A percentile compares a stretch with the other conserved stretches of the same genome.
phyloP scores from a whole-genome alignment of 768 basidiomycete species.

The Boletus sp. region DNA sequence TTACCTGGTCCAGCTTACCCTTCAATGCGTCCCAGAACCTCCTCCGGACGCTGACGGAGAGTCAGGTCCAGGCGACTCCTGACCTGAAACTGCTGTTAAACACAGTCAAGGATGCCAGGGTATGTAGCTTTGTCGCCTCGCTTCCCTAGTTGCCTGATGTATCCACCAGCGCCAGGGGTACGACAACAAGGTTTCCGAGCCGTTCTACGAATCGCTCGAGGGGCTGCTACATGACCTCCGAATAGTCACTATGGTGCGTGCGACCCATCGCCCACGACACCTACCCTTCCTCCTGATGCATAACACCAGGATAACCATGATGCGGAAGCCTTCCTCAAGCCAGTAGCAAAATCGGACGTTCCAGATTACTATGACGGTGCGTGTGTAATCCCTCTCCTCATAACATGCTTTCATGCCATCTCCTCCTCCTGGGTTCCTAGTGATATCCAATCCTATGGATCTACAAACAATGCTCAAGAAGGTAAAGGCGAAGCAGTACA shows the following conservation, averaged over 20 bases:
- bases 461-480: constrained; percentile 89
- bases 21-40: constrained; percentile 61
- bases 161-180: constrained; percentile 42
- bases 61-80: constrained; percentile 60
- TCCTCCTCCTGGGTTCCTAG: constrained; percentile 40
- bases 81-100: constrained; percentile 82
- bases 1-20: not conserved
- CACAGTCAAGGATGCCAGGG: constrained; percentile 85
- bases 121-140: constrained; percentile 43
- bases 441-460: constrained; percentile 96
- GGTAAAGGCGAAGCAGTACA: constrained; percentile 89
- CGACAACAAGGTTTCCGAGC: constrained; percentile 75
- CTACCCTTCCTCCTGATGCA: constrained; percentile 30
- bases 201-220: constrained; percentile 93
- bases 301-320: constrained; percentile 73
- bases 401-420: constrained; percentile 2
- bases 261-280: constrained; percentile 7
- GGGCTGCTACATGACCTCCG: constrained; percentile 84
- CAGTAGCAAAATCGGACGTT: constrained; percentile 85
- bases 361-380: constrained; percentile 92
- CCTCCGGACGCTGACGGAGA: constrained; percentile 80
- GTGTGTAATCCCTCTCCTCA: constrained; percentile 25
- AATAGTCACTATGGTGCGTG: constrained; percentile 63
- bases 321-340: constrained; percentile 90
- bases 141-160: constrained; percentile 21